Base-by-base conservation (phyloP, 257 asterid species). In the Misopates orontium region DNA sequence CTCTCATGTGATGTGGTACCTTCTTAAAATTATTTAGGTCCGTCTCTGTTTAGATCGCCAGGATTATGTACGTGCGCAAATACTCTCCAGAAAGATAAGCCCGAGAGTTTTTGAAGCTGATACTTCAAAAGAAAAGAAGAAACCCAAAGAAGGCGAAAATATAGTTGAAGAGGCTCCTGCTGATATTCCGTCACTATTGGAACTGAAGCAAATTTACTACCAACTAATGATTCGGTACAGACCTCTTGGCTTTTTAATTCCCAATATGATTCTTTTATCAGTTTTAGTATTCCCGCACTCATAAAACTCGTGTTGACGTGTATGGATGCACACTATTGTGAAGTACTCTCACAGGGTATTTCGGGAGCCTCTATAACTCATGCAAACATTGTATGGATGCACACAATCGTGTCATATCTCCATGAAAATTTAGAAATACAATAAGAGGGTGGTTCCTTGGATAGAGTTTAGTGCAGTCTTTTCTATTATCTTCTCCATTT, bases 21-120 rank as follows among this genome's bases (percentile, higher is more conserved):
- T 61, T 69, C 40, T 18, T 28, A 3, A 28, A 28, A 28, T 28
- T 28, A 3, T 28, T 39, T 73, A 93, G 99, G 99, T 93, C 25
- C 95, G 99, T 69, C 72, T 93, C 58, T 93, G 99, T 74, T 80
- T 93, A 76, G 97, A 93, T 67, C 94, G 94, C 78, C 83, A 80
- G 76, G 99, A 93, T 79, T 90, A 82, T 77, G 96, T 93, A 4
- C 96, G 99, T 59, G 99, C 97, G 11, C 99, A 93, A 68, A 93
- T 93, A 77, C 97, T 93, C 56, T 90, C 99, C 1, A 82, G 99
- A 76, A 93, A 87, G 84, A 87, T 93, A 71, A 93, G 95, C 70
- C 86, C 99, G 16, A 84, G 95, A 74, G 99, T 87, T 65, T 93
- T 93, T 82, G 97, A 93, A 79, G 94, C 79, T 71, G 99, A 87